Conservation (phyloP, 2,329 filamentous ascomycete genomes). For the Talaromyces sp. region DNA sequence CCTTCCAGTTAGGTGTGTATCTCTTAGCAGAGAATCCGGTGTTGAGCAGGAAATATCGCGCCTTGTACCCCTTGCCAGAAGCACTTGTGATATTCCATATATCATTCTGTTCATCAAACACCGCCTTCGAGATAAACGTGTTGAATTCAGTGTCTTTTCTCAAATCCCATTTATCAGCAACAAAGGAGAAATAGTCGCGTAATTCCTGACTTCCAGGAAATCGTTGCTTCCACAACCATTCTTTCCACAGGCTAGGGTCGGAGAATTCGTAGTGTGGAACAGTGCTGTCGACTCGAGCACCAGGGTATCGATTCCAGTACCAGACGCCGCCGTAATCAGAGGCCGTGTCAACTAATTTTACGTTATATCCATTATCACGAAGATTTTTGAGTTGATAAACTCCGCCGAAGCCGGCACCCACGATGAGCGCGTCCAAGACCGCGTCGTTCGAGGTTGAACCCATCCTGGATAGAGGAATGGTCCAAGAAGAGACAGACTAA, state of each 20-base stretch:
- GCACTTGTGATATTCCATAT: conserved; percentile 6
- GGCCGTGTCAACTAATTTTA: conserved; percentile 41
- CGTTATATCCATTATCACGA: neutral
- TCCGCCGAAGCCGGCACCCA: conserved; percentile 42
- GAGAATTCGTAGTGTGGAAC: conserved; percentile 26
- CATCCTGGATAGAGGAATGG: neutral
- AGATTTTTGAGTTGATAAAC: conserved; percentile 33
- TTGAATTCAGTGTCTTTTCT: conserved; percentile 19
- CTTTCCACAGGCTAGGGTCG: conserved; percentile 20
- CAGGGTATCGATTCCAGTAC: conserved; percentile 45
- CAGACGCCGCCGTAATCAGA: conserved; percentile 42
- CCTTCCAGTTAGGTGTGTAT: conserved; percentile 3
- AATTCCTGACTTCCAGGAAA: conserved; percentile 28
- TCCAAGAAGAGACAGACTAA: neutral
- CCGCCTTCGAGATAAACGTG: neutral
- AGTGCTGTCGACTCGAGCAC: conserved; percentile 40
- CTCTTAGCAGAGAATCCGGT: conserved; percentile 11
- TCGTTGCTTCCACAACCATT: conserved; percentile 17
- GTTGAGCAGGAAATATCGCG: neutral
- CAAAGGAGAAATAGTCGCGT: conserved; percentile 26
- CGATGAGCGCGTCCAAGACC: conserved; percentile 36
- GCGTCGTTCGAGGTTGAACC: neutral
- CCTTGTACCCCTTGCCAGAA: neutral
- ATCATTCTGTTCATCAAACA: neutral
- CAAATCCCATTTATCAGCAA: conserved; percentile 24